Conservation (phyloP, 2,329 filamentous ascomycete genomes). For the Cytospora leucostoma region DNA sequence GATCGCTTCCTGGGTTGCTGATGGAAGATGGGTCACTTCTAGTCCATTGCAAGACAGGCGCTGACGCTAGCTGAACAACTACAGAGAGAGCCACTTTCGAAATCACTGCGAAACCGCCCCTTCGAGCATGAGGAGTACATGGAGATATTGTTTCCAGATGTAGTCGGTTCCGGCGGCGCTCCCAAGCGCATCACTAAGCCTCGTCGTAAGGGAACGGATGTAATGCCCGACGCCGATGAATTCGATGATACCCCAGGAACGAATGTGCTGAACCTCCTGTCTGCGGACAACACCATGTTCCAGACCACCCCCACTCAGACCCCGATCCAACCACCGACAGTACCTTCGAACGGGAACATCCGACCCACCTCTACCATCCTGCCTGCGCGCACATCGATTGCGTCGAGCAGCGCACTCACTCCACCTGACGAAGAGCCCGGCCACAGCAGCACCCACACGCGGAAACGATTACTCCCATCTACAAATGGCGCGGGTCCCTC, state of each 20-base stretch:
- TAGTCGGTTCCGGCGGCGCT: constrained; percentile 60
- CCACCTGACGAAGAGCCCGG: constrained; percentile 52
- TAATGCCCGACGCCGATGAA: constrained; percentile 46
- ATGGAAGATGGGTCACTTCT: constrained; percentile 2
- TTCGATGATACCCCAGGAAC: constrained; percentile 52
- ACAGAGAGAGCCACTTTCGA: constrained; percentile 60
- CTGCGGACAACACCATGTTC: constrained; percentile 33
- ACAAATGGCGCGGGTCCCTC: constrained; percentile 24
- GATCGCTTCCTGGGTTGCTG: constrained; percentile 19
- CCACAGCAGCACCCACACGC: constrained; percentile 37
- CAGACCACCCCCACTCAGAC: constrained; percentile 32
- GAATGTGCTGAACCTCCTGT: constrained; percentile 48
- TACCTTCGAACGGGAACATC: constrained; percentile 25
- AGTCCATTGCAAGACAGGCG: constrained; percentile 23
- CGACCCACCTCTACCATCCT: constrained; percentile 40
- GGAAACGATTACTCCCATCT: constrained; percentile 43
- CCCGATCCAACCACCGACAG: constrained; percentile 30
- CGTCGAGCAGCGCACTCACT: constrained; percentile 51
- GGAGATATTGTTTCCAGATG: constrained; percentile 62
- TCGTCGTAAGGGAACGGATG: constrained; percentile 51
- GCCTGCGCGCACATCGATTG: constrained; percentile 43
- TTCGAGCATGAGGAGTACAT: constrained; percentile 64
- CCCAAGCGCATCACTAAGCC: constrained; percentile 61
- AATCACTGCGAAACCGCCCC: constrained; percentile 56
- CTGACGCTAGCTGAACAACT: constrained; percentile 26